These are phyloP conservation scores for Cyanidioschyzon merolae DNA, from an alignment of 23 red algal genomes.

Conservation along the genomic window DNA sequence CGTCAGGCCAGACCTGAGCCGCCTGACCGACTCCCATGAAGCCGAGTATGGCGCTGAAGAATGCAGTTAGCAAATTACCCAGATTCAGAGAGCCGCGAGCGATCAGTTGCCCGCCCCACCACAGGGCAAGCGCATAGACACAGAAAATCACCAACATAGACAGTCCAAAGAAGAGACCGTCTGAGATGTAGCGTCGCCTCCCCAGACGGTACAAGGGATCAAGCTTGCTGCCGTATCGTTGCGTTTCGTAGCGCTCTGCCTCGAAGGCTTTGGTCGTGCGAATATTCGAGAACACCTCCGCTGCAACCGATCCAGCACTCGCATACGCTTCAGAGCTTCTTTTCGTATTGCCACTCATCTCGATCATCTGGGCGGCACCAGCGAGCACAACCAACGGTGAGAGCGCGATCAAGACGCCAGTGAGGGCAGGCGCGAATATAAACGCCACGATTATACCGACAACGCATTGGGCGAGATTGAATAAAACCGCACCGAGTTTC, in stretches of 20 bases:
- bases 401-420: constrained; percentile 55
- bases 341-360: constrained; percentile 45
- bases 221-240: constrained; percentile 46
- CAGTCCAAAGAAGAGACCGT: constrained; percentile 60
- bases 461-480: constrained; percentile 44
- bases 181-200: constrained; percentile 32
- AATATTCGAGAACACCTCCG: constrained; percentile 69
- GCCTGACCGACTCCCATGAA: constrained; percentile 74
- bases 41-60: constrained; percentile 75
- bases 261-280: constrained; percentile 72
- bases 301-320: constrained; percentile 47
- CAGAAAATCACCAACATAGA: constrained; percentile 59
- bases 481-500: constrained; percentile 7
- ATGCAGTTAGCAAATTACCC: constrained; percentile 56
- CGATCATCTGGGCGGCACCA: constrained; percentile 61
- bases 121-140: constrained; percentile 73
- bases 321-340: constrained; percentile 65
- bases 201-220: constrained; percentile 38
- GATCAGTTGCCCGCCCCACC: constrained; percentile 53
- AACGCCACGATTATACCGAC: constrained; percentile 58
- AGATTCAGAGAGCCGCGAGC: constrained; percentile 19
- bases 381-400: constrained; percentile 55
- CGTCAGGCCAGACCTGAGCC: constrained; percentile 56
- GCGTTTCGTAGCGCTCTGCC: constrained; percentile 66
- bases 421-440: constrained; percentile 43